A percentile compares a stretch with the other conserved stretches of the same genome.
Evolutionary conservation across 106 monocot genomes (phyloP).

Genomic region (Alisma plantagoaquatica): DNA sequence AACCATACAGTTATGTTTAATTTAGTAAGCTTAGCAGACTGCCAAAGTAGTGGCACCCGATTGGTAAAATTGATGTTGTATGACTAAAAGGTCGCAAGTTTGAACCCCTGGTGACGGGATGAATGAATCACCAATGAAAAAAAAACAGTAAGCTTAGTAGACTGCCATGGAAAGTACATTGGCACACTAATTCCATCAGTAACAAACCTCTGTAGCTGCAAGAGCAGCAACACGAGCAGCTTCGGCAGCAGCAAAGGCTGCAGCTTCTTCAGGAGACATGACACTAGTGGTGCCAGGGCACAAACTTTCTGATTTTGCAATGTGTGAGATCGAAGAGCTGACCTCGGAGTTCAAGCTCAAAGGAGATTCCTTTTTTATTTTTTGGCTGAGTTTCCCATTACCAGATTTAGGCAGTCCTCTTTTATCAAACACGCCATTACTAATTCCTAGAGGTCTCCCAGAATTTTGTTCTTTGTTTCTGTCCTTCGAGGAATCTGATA

Average conservation of each 20-base stretch:
- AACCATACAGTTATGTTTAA: too few relatives aligned
- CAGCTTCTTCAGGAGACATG: constrained; percentile 69
- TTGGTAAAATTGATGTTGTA: too few relatives aligned
- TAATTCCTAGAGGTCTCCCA: constrained; percentile 16
- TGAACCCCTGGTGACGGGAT: too few relatives aligned
- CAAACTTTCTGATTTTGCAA: constrained; percentile 9
- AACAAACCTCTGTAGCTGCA: constrained; percentile 74
- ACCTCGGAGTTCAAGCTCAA: constrained; percentile 26
- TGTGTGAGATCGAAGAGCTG: constrained; percentile 16
- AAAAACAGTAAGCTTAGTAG: background rate
- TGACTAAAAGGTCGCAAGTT: too few relatives aligned
- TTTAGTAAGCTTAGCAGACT: too few relatives aligned
- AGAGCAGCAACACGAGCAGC: constrained; percentile 79
- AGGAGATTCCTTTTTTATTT: constrained; percentile 27
- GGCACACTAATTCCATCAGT: too few relatives aligned
- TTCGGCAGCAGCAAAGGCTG: constrained; percentile 80
- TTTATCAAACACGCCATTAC: constrained; percentile 26
- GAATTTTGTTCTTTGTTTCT: constrained; percentile 33
- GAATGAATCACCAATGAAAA: background rate
- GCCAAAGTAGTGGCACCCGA: too few relatives aligned
- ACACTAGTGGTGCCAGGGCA: constrained; percentile 13
- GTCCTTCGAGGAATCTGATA: constrained; percentile 39
- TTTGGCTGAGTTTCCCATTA: constrained; percentile 20
- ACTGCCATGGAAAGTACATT: background rate
- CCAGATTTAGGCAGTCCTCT: constrained; percentile 35